Evolutionary conservation across 257 asterid species (phyloP).

Genomic region (Solanum megistacrolobum): DNA sequence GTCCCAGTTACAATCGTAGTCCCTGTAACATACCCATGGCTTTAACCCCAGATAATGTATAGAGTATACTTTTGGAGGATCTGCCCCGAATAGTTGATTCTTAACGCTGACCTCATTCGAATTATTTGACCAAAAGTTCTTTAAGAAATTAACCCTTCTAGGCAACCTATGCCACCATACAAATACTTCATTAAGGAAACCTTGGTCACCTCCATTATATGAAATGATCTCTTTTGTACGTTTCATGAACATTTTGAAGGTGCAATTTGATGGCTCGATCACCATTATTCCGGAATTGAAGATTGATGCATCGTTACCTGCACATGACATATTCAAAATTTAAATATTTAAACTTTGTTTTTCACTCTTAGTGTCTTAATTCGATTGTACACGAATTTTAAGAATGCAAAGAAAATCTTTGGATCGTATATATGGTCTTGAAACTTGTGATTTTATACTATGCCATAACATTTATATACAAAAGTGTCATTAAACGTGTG

Average conservation of each 20-base stretch:
- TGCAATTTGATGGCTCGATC: constrained; percentile 35
- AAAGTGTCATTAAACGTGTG: neutral
- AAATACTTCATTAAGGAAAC: constrained; percentile 23
- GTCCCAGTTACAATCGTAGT: constrained; percentile 37
- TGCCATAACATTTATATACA: neutral
- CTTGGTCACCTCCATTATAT: constrained; percentile 34
- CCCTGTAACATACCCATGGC: constrained; percentile 29
- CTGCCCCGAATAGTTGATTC: constrained; percentile 23
- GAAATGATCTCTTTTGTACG: constrained; percentile 18
- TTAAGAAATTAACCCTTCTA: constrained; percentile 22
- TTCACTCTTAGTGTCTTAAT: neutral
- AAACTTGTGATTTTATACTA: neutral
- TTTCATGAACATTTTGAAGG: constrained; percentile 23
- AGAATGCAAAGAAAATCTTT: neutral
- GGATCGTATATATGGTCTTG: neutral
- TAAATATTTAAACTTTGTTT: neutral
- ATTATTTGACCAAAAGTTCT: constrained; percentile 27
- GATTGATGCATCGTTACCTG: constrained; percentile 20
- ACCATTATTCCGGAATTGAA: constrained; percentile 36
- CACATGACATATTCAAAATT: neutral
- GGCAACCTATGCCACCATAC: constrained; percentile 37
- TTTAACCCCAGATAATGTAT: constrained; percentile 27
- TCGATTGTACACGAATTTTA: neutral
- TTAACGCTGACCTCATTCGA: constrained; percentile 11
- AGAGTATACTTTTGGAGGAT: constrained; percentile 23